Conservation (phyloP, 2,329 filamentous ascomycete genomes). For the Trichoderma sp. region DNA sequence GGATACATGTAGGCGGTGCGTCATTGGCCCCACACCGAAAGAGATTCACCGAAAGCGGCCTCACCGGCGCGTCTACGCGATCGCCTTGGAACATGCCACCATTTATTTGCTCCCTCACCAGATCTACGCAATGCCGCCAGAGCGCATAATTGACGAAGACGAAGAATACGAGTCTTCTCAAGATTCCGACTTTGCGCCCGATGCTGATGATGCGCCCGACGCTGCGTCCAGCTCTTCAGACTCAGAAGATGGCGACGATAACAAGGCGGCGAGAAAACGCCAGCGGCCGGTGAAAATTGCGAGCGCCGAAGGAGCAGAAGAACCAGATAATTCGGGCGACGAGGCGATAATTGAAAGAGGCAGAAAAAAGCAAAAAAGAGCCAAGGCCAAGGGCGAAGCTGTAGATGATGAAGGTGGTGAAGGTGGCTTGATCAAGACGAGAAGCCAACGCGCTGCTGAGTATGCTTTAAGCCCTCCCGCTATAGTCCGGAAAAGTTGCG, state of each 20-base stretch:
- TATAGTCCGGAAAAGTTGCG: background rate
- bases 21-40: constrained; percentile 25
- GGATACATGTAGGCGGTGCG: background rate
- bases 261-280: constrained; percentile 34
- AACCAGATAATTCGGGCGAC: constrained; percentile 70
- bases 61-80: constrained; percentile 21
- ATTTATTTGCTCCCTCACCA: background rate
- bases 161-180: constrained; percentile 69
- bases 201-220: constrained; percentile 51
- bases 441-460: constrained; percentile 68
- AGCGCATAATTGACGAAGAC: constrained; percentile 46
- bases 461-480: constrained; percentile 39
- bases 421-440: constrained; percentile 70
- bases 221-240: constrained; percentile 54
- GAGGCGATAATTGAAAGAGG: constrained; percentile 67
- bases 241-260: constrained; percentile 45
- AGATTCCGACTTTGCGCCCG: constrained; percentile 69
- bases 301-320: constrained; percentile 45
- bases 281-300: constrained; percentile 28
- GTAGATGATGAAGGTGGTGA: constrained; percentile 58
- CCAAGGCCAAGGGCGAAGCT: constrained; percentile 41
- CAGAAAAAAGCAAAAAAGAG: constrained; percentile 54
- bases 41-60: constrained; percentile 10
- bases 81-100: background rate
- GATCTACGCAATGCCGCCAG: constrained; percentile 45